A percentile compares a stretch with the other conserved stretches of the same genome.
These are phyloP conservation scores for Cucumis cinereus DNA, from an alignment of 306 rosid genomes.

Conservation along the genomic window DNA sequence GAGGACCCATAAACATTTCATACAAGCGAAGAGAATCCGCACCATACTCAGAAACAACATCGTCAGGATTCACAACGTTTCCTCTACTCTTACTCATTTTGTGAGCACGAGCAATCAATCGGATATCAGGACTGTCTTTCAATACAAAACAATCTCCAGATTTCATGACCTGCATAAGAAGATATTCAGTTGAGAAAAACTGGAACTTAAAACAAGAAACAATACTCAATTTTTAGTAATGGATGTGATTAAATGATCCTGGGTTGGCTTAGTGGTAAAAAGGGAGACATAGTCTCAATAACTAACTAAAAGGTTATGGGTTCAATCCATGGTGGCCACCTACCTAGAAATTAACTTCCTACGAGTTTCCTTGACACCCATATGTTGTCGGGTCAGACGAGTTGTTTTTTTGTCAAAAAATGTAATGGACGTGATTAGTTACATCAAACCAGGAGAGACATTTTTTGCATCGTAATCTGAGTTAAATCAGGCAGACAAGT, in stretches of 20 bases:
- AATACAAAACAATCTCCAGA: conserved; percentile 76
- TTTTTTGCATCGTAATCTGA: background rate
- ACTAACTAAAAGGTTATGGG: no score
- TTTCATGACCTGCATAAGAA: conserved; percentile 45
- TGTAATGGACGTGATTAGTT: background rate
- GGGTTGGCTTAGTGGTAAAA: no score
- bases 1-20: conserved; percentile 99
- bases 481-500: background rate
- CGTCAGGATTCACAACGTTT: conserved; percentile 91
- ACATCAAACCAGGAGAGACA: background rate
- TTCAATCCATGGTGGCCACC: no score
- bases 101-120: conserved; percentile 72
- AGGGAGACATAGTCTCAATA: no score
- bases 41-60: conserved; percentile 84
- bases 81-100: conserved; percentile 99
- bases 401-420: no score
- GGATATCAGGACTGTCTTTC: conserved; percentile 66
- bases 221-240: background rate
- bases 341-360: no score
- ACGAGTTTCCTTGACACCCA: no score
- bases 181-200: conserved; percentile 4
- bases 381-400: no score
- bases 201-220: background rate
- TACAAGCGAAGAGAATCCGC: conserved; percentile 95
- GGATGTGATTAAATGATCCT: no score